Evolutionary conservation across 2,329 filamentous ascomycete species (phyloP).

Genomic region (Fusarium nygamai): DNA sequence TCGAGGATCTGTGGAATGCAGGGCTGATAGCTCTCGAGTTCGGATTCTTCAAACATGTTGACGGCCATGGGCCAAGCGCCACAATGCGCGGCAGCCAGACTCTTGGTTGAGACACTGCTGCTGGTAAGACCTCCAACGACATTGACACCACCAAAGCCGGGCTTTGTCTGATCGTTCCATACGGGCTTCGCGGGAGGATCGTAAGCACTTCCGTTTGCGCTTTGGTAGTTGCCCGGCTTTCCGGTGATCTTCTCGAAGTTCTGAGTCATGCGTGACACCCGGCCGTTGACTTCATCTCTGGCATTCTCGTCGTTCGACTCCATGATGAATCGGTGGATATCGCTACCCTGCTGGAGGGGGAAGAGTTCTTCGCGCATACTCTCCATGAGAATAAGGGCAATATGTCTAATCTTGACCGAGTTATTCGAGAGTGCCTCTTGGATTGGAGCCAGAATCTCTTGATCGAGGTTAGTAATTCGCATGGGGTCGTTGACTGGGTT

Average conservation of each 20-base stretch:
- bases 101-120: slow-evolving; percentile 56
- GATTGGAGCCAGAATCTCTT: slow-evolving; percentile 44
- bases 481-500: slow-evolving; percentile 52
- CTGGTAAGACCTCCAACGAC: slow-evolving; percentile 52
- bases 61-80: slow-evolving; percentile 53
- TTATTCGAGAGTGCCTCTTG: slow-evolving; percentile 37
- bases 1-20: slow-evolving; percentile 54
- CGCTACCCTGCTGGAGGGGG: slow-evolving; percentile 52
- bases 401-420: slow-evolving; percentile 53
- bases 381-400: slow-evolving; percentile 56
- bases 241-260: slow-evolving; percentile 37
- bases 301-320: slow-evolving; percentile 45
- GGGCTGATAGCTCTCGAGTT: slow-evolving; percentile 55
- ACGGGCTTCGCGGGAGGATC: slow-evolving; percentile 36
- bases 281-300: slow-evolving; percentile 44
- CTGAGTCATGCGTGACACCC: slow-evolving; percentile 44
- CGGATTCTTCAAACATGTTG: slow-evolving; percentile 55
- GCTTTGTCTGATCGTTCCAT: slow-evolving; percentile 32
- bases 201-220: slow-evolving; percentile 39
- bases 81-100: slow-evolving; percentile 53
- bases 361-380: slow-evolving; percentile 58
- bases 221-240: slow-evolving; percentile 28
- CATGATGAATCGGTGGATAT: slow-evolving; percentile 49
- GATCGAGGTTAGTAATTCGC: slow-evolving; percentile 52
- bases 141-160: slow-evolving; percentile 52